Base-by-base conservation (phyloP, 2,329 filamentous ascomycete genomes). In the Exophiala xenobiotica region DNA sequence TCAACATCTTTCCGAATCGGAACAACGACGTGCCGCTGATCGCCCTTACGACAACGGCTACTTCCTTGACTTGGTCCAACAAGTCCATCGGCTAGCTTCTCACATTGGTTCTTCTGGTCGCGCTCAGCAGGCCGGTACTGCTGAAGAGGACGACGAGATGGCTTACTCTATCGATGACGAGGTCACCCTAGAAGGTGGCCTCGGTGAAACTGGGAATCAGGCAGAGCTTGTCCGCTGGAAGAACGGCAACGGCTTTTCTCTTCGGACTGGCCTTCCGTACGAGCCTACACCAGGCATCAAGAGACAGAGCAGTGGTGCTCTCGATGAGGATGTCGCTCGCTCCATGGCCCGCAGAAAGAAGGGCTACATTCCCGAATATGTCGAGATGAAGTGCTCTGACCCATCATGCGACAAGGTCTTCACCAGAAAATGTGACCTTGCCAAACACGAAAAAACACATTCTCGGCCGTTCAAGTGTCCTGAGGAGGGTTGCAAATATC, bases 391-490 rank as follows among this genome's bases (percentile, higher is more conserved):
- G 63, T 95, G 90, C 77, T 79, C 80, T 57, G 82, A 90, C 66
- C 76, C 77, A 4, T 81, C 82, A 33, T 97, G 92, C 74, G 84
- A 82, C 70, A 96, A 96, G 74, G 83, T 92, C 70, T 97, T 97
- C 76, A 95, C 93, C 73, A 86, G 93, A 56, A 90, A 90, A n/a
- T 97, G 93, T 71, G 93, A 99, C 69, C 77, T 97, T 53, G 96
- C 90, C 61, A 97, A 97, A 78, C 93, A 99, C 72, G 88, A 95
- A 74, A 99, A 97, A 78, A 97, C 92, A 0, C 93, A 99, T 70
- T 90, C 89, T 49, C 88, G 93, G 27, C 93, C 92, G 7, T 96
- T 88, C 87, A 99, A 99, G 76, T 99, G 93, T 71, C 80, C 84
- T 5, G 77, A 88, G 18, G 66, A 80, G 33, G 84, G 81, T 39